Evolutionary conservation across 2,329 filamentous ascomycete genomes (phyloP).

Genomic region (Penicillium sp.): DNA sequence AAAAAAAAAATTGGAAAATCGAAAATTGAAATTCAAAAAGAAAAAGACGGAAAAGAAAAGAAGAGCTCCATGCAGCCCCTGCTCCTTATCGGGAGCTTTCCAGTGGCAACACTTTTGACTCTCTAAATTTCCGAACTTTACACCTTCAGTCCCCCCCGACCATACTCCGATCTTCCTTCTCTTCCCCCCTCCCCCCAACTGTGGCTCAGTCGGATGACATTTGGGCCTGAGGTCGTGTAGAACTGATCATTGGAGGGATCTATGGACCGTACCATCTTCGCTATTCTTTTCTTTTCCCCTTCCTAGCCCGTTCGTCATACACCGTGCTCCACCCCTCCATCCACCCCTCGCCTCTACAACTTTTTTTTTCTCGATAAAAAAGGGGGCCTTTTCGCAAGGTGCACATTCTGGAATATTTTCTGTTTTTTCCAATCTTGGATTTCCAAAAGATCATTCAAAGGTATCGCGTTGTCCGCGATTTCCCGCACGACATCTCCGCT

Average conservation of each 20-base stretch:
- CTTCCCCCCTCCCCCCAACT: conserved; percentile 5
- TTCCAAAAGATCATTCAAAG: not conserved
- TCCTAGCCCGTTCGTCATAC: conserved; percentile 22
- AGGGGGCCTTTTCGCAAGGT: not conserved
- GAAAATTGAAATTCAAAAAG: not conserved
- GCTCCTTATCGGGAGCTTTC: conserved; percentile 16
- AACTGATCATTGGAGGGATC: conserved; percentile 22
- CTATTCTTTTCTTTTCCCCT: conserved; percentile 18
- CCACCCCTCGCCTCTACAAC: conserved; percentile 20
- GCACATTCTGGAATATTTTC: not conserved
- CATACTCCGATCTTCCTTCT: not conserved
- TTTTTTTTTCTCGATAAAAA: conserved; percentile 14
- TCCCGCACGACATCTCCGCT: conserved; percentile 4
- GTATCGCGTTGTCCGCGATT: not conserved
- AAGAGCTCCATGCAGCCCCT: conserved; percentile 2
- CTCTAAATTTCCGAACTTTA: conserved; percentile 12
- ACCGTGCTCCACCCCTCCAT: conserved; percentile 18
- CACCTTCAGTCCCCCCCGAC: not conserved
- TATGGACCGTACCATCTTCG: conserved; percentile 21
- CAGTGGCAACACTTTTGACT: conserved; percentile 15
- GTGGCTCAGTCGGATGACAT: conserved; percentile 21
- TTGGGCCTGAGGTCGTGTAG: conserved; percentile 9
- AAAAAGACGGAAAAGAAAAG: not conserved
- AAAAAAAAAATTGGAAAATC: not conserved
- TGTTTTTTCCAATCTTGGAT: not conserved